These are phyloP conservation scores for Ceratocystis diversiconidia DNA, from an alignment of 2,329 filamentous ascomycete genomes.

Conservation along the genomic window DNA sequence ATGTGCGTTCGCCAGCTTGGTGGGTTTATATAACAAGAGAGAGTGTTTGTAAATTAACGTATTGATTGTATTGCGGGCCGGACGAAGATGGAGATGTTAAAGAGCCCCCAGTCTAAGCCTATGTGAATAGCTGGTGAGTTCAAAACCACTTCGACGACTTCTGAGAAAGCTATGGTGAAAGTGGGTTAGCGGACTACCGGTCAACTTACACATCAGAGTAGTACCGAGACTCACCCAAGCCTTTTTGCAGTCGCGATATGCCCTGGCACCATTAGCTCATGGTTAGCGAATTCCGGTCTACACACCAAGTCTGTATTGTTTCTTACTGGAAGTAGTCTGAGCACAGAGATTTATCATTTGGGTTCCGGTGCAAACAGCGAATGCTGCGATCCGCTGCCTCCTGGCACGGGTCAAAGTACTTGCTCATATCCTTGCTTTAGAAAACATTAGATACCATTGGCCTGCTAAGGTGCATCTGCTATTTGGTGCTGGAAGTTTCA, in stretches of 20 bases:
- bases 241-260: constrained; percentile 90
- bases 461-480: background rate
- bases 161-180: constrained; percentile 10
- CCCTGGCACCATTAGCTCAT: constrained; percentile 36
- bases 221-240: constrained; percentile 53
- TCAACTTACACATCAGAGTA: background rate
- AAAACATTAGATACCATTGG: background rate
- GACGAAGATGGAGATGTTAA: too few species aligned
- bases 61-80: background rate
- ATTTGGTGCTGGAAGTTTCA: background rate
- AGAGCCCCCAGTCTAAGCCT: too few species aligned
- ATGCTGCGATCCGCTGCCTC: constrained; percentile 77
- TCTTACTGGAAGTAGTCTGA: constrained; percentile 87
- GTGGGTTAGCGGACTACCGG: background rate
- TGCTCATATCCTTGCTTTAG: constrained; percentile 66
- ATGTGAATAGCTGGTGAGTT: background rate
- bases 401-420: constrained; percentile 92
- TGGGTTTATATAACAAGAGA: background rate
- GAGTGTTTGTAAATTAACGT: background rate
- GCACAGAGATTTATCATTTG: constrained; percentile 78
- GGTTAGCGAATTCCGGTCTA: background rate
- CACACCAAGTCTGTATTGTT: background rate
- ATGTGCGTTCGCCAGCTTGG: background rate
- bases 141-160: constrained; percentile 15
- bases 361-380: constrained; percentile 77